phyloP scores from a whole-genome alignment of 2,329 filamentous ascomycete genomes.

The Mycocentrospora acerina region DNA sequence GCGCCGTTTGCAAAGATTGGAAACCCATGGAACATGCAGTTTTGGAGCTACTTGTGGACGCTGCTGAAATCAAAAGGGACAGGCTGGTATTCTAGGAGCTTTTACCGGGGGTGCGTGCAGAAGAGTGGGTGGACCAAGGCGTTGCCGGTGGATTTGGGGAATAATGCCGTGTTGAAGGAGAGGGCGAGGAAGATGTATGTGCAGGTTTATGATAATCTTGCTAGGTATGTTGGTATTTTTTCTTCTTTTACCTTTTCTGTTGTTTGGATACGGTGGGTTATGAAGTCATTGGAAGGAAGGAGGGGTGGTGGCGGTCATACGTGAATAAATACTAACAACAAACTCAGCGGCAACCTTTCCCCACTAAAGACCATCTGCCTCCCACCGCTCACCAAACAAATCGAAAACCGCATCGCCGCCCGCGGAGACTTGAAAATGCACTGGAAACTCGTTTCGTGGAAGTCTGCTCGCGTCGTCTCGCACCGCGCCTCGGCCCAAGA shows the following conservation, averaged over 20 bases:
- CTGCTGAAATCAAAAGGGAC: constrained; percentile 18
- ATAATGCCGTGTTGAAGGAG: constrained; percentile 10
- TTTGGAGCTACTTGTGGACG: constrained; percentile 21
- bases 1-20: constrained; percentile 17
- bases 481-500: constrained; percentile 55
- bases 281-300: no score
- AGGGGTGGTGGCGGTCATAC: no score
- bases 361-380: constrained; percentile 54
- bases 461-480: constrained; percentile 55
- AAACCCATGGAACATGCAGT: constrained; percentile 1
- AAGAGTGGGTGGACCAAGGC: constrained; percentile 14
- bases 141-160: constrained; percentile 14
- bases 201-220: constrained; percentile 63
- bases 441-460: constrained; percentile 26
- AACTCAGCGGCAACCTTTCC: constrained; percentile 19
- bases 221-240: constrained; percentile 33
- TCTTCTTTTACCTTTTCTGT: no score
- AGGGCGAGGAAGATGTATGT: constrained; percentile 61
- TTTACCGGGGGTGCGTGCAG: constrained; percentile 15
- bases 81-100: constrained; percentile 18
- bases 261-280: no score
- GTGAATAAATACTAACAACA: constrained; percentile 6
- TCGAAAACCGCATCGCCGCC: constrained; percentile 56
- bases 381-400: constrained; percentile 52
- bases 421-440: constrained; percentile 55